These are phyloP conservation scores for Aspergillus persii DNA, from an alignment of 2,329 filamentous ascomycete genomes.

Conservation along the genomic window DNA sequence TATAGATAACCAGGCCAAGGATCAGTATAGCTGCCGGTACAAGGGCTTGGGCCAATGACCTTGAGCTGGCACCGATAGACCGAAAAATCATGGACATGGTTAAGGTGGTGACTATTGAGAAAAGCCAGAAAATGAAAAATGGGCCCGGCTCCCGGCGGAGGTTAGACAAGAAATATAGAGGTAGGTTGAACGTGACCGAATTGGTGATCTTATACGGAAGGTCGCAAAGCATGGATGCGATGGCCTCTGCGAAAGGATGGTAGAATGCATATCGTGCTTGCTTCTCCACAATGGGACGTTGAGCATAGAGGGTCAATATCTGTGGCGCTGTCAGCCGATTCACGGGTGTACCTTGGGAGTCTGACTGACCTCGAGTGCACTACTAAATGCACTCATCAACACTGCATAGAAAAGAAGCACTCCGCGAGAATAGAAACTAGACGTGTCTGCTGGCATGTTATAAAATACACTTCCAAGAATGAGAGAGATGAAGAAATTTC, in stretches of 20 bases:
- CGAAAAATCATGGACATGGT: slow-evolving; percentile 57
- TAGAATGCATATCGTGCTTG: slow-evolving; percentile 1
- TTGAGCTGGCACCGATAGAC: slow-evolving; percentile 46
- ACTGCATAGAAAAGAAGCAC: slow-evolving; percentile 9
- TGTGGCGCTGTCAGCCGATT: not conserved
- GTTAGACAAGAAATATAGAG: slow-evolving; percentile 60
- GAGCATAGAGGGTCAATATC: not conserved
- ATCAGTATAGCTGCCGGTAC: slow-evolving; percentile 43
- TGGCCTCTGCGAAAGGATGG: slow-evolving; percentile 9
- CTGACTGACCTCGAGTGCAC: slow-evolving; percentile 10
- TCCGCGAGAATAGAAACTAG: slow-evolving; percentile 13
- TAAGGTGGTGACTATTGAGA: slow-evolving; percentile 49
- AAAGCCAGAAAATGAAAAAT: slow-evolving; percentile 59
- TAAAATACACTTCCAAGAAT: slow-evolving; percentile 16
- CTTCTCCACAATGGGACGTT: slow-evolving; percentile 2
- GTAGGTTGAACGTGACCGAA: slow-evolving; percentile 4
- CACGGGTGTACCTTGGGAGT: not conserved
- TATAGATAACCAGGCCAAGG: slow-evolving; percentile 32
- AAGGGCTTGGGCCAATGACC: slow-evolving; percentile 49
- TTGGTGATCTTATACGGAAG: slow-evolving; percentile 9
- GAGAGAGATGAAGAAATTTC: slow-evolving; percentile 9
- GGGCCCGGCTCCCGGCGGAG: slow-evolving; percentile 47
- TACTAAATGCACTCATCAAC: slow-evolving; percentile 5
- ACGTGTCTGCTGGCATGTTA: slow-evolving; percentile 6
- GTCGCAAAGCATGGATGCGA: slow-evolving; percentile 12